Conservation (phyloP, 1,139 yeast genomes). For the Yamadazyma blattariae region DNA sequence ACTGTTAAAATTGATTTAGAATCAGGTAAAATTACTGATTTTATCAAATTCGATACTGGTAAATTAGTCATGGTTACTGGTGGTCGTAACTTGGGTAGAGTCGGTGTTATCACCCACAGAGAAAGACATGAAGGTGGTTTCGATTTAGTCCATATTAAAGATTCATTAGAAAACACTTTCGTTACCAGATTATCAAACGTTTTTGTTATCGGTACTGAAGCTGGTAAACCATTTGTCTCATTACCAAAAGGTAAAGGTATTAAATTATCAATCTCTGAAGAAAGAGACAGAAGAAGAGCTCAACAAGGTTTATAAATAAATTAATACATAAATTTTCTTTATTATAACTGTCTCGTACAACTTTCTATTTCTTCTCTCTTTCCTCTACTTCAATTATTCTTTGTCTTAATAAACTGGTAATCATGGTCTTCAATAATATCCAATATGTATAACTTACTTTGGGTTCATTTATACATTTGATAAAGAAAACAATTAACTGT, state of each 20-base stretch:
- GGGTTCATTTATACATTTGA: too few relatives aligned
- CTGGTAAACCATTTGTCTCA: slow-evolving; percentile 94
- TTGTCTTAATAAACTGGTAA: too few relatives aligned
- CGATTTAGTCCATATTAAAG: slow-evolving; percentile 98
- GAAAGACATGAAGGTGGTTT: slow-evolving; percentile 99
- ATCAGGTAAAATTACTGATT: slow-evolving; percentile 89
- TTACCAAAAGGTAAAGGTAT: slow-evolving; percentile 99
- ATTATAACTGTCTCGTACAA: too few relatives aligned
- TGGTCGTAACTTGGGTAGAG: slow-evolving; percentile 99
- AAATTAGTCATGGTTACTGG: slow-evolving; percentile 97
- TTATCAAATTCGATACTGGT: slow-evolving; percentile 94
- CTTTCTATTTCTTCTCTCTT: too few relatives aligned
- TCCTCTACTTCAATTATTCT: too few relatives aligned
- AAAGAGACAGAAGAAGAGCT: slow-evolving; percentile 98
- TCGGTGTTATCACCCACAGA: slow-evolving; percentile 97
- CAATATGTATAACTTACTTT: too few relatives aligned
- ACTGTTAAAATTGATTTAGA: slow-evolving; percentile 96
- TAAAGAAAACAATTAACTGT: too few relatives aligned
- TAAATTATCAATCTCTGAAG: slow-evolving; percentile 96
- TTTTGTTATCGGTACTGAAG: slow-evolving; percentile 91
- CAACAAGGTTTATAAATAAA: slow-evolving; percentile 46
- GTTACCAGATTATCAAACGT: slow-evolving; percentile 98
- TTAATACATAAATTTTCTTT: not conserved
- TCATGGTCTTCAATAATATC: too few relatives aligned
- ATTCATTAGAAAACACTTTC: slow-evolving; percentile 93